Conservation (phyloP, 148 eudicot genomes). For the Fagopyrum tataricum region DNA sequence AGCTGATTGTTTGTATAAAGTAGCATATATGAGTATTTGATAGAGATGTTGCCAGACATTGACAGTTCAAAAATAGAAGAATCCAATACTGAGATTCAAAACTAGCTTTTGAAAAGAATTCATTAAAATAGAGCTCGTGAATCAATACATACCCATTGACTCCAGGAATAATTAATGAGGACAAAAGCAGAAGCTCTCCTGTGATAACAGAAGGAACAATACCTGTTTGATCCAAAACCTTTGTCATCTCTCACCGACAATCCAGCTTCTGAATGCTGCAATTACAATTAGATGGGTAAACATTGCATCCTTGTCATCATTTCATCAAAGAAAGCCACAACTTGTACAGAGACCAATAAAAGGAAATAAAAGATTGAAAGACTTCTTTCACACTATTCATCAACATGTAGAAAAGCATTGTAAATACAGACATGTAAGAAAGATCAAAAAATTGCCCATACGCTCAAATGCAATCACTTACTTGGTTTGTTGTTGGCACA, state of each 20-base stretch:
- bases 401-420: background rate
- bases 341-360: background rate
- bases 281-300: conserved; percentile 10
- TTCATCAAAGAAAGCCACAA: background rate
- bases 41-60: too few relatives aligned
- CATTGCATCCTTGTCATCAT: background rate
- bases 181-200: background rate
- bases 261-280: conserved; percentile 90
- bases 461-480: conserved; percentile 16
- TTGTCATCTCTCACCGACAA: conserved; percentile 56
- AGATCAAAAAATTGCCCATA: background rate
- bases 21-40: too few relatives aligned
- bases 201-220: conserved; percentile 2
- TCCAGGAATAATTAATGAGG: background rate
- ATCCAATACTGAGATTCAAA: too few relatives aligned
- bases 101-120: too few relatives aligned
- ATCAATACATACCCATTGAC: too few relatives aligned
- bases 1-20: too few relatives aligned
- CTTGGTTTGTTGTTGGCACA: conserved; percentile 66
- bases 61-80: too few relatives aligned
- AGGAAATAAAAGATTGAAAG: background rate
- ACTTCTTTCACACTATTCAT: background rate
- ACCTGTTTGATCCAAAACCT: conserved; percentile 82
- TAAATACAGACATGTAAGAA: background rate
- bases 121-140: too few relatives aligned